Percentiles rank a stretch among this genome's conserved stretches.
phyloP scores from a whole-genome alignment of 2,329 filamentous ascomycete species.

The Ambrosiella xylebori region DNA sequence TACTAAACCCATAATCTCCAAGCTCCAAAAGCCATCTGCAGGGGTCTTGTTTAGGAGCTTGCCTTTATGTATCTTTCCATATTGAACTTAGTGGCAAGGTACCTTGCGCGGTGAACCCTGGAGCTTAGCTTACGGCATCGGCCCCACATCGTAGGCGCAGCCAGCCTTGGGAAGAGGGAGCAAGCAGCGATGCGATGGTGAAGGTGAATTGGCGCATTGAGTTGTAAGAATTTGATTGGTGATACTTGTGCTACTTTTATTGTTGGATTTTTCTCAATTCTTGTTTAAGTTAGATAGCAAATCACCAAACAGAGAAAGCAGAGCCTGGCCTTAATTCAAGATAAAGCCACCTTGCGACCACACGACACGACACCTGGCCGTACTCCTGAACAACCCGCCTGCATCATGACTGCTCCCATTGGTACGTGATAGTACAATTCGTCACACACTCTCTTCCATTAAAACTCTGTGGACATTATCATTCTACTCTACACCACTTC shows the following conservation, averaged over 20 bases:
- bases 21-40: not conserved
- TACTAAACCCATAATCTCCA: not conserved
- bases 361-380: too few species aligned
- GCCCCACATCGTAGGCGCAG: too few species aligned
- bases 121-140: not conserved
- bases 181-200: too few species aligned
- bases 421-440: not conserved
- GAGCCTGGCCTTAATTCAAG: too few species aligned
- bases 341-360: too few species aligned
- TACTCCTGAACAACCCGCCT: not conserved
- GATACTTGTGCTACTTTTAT: too few species aligned
- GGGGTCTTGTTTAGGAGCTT: not conserved
- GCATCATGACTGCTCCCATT: constrained; percentile 8
- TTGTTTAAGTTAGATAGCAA: too few species aligned
- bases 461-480: not conserved
- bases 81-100: not conserved
- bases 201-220: too few species aligned
- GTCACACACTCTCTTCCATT: not conserved
- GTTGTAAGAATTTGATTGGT: too few species aligned
- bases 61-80: not conserved
- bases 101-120: not conserved
- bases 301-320: too few species aligned
- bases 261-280: too few species aligned
- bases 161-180: too few species aligned
- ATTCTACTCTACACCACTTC: not conserved